Conservation (phyloP, 352 stramenopile genomes). For the Globisporangium nunn region DNA sequence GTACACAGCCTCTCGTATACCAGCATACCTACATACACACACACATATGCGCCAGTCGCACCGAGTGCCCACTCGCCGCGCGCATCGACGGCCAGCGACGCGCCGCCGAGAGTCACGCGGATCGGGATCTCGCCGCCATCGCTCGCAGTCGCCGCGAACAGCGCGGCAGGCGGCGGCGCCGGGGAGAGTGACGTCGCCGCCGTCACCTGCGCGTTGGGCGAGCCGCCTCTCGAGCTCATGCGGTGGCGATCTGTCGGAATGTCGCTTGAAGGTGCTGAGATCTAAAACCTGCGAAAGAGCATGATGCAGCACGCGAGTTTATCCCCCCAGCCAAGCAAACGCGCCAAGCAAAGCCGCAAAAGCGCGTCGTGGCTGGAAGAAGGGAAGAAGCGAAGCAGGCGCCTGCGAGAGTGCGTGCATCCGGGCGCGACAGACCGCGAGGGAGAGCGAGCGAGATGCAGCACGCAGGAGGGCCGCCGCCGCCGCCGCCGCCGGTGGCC, state of each 20-base stretch:
- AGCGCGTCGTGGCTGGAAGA: background rate
- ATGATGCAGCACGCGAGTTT: no score
- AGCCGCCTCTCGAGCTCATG: background rate
- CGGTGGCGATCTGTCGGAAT: background rate
- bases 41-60: conserved; percentile 11
- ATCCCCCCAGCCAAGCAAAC: background rate
- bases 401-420: background rate
- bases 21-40: background rate
- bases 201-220: background rate
- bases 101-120: conserved; percentile 41
- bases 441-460: conserved; percentile 1
- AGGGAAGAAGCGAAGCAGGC: background rate
- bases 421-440: background rate
- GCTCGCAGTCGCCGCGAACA: background rate
- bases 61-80: conserved; percentile 60
- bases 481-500: conserved; percentile 19
- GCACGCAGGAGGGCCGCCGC: conserved; percentile 10
- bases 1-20: conserved; percentile 1
- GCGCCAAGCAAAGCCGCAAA: background rate
- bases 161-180: background rate
- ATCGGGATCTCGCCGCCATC: conserved; percentile 56
- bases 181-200: background rate
- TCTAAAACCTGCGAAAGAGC: conserved; percentile 1
- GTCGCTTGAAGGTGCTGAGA: background rate
- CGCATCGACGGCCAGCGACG: conserved; percentile 35